These are phyloP conservation scores for Podospora tetraspora DNA, from an alignment of 495 filamentous ascomycete species.

Conservation along the genomic window DNA sequence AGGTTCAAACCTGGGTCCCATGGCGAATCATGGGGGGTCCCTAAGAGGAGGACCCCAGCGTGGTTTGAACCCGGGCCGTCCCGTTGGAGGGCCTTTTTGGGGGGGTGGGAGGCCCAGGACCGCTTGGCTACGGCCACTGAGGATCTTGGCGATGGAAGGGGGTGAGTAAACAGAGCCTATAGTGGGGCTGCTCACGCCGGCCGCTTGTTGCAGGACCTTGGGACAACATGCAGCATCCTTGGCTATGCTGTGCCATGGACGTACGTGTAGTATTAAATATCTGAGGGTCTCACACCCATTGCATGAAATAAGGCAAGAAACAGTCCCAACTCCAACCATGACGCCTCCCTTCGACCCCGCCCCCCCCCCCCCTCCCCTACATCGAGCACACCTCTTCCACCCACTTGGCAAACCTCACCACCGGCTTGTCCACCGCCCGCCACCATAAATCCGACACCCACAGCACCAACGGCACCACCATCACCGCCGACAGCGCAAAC, in stretches of 20 bases:
- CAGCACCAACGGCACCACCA: constrained; percentile 37
- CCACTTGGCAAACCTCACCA: constrained; percentile 42
- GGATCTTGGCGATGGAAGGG: background rate
- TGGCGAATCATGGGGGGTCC: too few relatives aligned
- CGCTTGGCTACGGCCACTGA: background rate
- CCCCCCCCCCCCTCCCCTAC: too few relatives aligned
- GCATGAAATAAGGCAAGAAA: background rate
- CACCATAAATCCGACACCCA: constrained; percentile 46
- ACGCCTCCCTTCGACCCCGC: background rate
- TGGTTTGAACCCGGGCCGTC: too few relatives aligned
- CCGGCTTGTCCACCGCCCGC: constrained; percentile 42
- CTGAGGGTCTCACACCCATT: background rate
- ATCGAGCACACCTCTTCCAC: constrained; percentile 28
- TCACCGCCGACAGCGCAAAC: constrained; percentile 28
- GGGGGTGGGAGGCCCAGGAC: too few relatives aligned
- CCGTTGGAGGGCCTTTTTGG: too few relatives aligned
- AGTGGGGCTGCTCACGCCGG: background rate
- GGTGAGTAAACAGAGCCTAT: background rate
- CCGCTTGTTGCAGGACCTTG: background rate
- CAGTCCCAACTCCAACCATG: background rate
- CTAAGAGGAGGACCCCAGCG: too few relatives aligned
- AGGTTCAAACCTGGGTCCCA: too few relatives aligned
- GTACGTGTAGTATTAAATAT: background rate
- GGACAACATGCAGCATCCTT: background rate
- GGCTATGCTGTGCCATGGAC: background rate